phyloP scores from a whole-genome alignment of 2,329 filamentous ascomycete genomes.

The Aurifilum marmelostoma region DNA sequence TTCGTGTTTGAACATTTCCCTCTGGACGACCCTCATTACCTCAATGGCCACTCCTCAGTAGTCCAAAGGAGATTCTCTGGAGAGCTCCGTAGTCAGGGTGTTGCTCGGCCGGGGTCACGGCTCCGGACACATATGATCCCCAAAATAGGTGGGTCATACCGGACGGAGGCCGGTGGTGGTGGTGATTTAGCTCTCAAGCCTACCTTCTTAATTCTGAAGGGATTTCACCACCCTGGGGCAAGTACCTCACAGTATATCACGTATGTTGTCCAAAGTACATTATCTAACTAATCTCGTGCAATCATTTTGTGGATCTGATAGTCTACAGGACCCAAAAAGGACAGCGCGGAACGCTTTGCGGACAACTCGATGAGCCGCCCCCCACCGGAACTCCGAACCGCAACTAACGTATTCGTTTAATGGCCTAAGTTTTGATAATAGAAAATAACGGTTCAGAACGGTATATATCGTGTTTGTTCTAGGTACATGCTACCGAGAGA shows the following conservation, averaged over 20 bases:
- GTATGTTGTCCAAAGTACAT: too few relatives aligned
- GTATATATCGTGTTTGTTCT: not conserved
- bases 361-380: not conserved
- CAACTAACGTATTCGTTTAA: not conserved
- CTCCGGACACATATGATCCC: constrained; percentile 1
- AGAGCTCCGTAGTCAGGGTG: constrained; percentile 28
- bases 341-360: not conserved
- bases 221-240: too few relatives aligned
- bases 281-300: too few relatives aligned
- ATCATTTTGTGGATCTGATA: not conserved
- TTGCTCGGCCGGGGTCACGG: constrained; percentile 13
- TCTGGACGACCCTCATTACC: constrained; percentile 14
- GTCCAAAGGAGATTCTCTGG: constrained; percentile 18
- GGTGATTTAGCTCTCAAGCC: not conserved
- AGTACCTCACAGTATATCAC: too few relatives aligned
- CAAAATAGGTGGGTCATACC: not conserved
- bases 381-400: constrained; percentile 14
- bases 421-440: not conserved
- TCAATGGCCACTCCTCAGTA: constrained; percentile 8
- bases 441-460: not conserved
- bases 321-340: not conserved
- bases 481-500: not conserved
- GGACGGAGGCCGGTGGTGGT: not conserved
- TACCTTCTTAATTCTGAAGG: not conserved
- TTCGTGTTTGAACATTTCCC: too few relatives aligned